Percentiles rank a stretch among this genome's conserved stretches.
phyloP scores from a whole-genome alignment of 2,329 filamentous ascomycete species.

The Neoarthrinium moseri region DNA sequence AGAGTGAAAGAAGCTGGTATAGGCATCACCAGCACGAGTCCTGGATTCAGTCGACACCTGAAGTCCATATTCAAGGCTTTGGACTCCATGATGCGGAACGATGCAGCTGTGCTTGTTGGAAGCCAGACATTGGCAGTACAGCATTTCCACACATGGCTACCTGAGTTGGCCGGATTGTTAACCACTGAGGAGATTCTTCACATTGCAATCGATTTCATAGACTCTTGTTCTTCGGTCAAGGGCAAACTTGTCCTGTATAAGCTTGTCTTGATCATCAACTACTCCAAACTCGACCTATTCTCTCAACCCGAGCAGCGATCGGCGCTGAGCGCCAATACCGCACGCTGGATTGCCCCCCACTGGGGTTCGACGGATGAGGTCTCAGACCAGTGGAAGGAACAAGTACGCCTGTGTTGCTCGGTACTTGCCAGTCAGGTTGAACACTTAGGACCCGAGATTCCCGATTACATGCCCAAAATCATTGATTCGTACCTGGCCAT shows the following conservation, averaged over 20 bases:
- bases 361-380: slow-evolving; percentile 78
- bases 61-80: slow-evolving; percentile 86
- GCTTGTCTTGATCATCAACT: slow-evolving; percentile 88
- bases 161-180: slow-evolving; percentile 77
- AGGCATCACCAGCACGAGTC: slow-evolving; percentile 73
- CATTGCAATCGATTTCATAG: slow-evolving; percentile 89
- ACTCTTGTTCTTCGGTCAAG: slow-evolving; percentile 82
- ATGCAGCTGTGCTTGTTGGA: slow-evolving; percentile 81
- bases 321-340: slow-evolving; percentile 75
- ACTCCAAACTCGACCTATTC: slow-evolving; percentile 80
- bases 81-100: slow-evolving; percentile 85
- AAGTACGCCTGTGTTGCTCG: slow-evolving; percentile 90
- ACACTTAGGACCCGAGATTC: slow-evolving; percentile 75
- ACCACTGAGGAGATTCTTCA: slow-evolving; percentile 83
- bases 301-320: slow-evolving; percentile 72
- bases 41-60: slow-evolving; percentile 77
- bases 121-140: slow-evolving; percentile 95
- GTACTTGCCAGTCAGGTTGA: slow-evolving; percentile 84
- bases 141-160: slow-evolving; percentile 97
- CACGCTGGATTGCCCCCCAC: slow-evolving; percentile 88
- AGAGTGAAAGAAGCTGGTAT: slow-evolving; percentile 85
- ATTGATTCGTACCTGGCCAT: slow-evolving; percentile 86
- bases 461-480: slow-evolving; percentile 86
- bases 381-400: slow-evolving; percentile 85
- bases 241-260: slow-evolving; percentile 92